Base-by-base conservation (phyloP, 257 asterid genomes). In the Osmanthus fragrans region DNA sequence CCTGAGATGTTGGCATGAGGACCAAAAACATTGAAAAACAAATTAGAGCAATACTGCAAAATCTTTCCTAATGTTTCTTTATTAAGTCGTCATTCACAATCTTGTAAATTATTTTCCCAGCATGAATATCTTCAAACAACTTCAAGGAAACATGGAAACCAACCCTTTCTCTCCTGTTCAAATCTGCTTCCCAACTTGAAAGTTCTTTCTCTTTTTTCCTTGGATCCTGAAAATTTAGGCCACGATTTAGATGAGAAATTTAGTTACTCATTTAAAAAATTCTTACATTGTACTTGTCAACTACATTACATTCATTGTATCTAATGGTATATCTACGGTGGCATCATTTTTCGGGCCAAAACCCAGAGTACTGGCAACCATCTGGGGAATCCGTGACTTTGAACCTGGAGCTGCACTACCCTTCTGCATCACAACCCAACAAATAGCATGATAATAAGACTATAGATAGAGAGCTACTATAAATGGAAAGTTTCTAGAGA, bases 311-410 rank as follows among this genome's bases (percentile, higher is more conserved):
- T 88, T 90, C 92, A 87, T 79, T 8, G 88, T 27, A 84, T 92
- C 98, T 81, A 96, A 80, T 32, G 99, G 98, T 82, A 96, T 89
- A 78, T 96, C 99, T 71, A 82, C 94, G 39, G 96, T 89, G 49
- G 98, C 99, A 89, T 96, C 99, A 75, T 93, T 96, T 76, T 92
- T 96, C 88, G 86, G 97, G 60, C 99, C 97, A 74, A 96, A 90
- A 64, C 99, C 99, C n/a, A 96, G 79, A 29, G 98, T 89, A 88
- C 58, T 90, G 23, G 98, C 85, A 79, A 93, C 92, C 84, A 83
- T 91, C 82, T 92, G 90, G 47, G 97, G 97, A 60, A 96, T 75
- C 74, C 92, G 89, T 68, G 99, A 87, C 83, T 93, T 93, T 25
- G 98, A 89, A 23, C 81, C 91, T 12, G 92, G 88, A 32, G 88